Evolutionary conservation across 73 alveolate genomes (phyloP), one percentile per base, ranked within the genome.

Genomic region (Tetrahymena elliotti): DNA sequence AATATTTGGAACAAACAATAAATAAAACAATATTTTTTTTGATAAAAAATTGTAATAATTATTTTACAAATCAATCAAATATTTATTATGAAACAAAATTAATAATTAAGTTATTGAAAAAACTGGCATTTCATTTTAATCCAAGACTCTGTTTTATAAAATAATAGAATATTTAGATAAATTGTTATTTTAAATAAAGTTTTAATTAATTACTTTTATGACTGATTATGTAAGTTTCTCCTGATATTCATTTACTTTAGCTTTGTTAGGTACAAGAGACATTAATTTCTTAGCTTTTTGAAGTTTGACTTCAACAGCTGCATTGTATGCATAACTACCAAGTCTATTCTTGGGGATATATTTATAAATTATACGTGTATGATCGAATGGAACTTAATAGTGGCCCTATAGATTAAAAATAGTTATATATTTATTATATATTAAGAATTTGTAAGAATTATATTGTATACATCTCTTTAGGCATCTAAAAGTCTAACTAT

Each of bases 401-500:
- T 98, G 99, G 3, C 99, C 99, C 93, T 68, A 24, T 27, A 10
- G 15, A 10, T 40, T 40, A 0, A 24, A 24, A 8, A 47, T 38
- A 38, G 10, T 38, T 7, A 38, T 7, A 38, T 47, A 47, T n/a
- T n/a, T n/a, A n/a, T n/a, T n/a, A n/a, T n/a, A n/a, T n/a, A 47
- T 47, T 47, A 18, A 8, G 0, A 47, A 47, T 2, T 7, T 47
- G 13, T 0, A 47, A 47, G 20, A 47, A 47, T 0, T 47, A 2
- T 18, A 47, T 47, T 47, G 20, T 4, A 13, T 68, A 68, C 88
- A 68, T 98, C 99, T 93, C 99, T 94, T 93, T 98, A 97, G 0
- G 98, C 97, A 97, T 98, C 99, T 20, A 97, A 94, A 31, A 98
- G 68, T 93, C 99, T 97, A 22, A 98, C 97, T n/a, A 97, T 96